These are phyloP conservation scores for Zoysia japonica DNA, from an alignment of 176 grass and related monocot genomes.

Conservation along the genomic window DNA sequence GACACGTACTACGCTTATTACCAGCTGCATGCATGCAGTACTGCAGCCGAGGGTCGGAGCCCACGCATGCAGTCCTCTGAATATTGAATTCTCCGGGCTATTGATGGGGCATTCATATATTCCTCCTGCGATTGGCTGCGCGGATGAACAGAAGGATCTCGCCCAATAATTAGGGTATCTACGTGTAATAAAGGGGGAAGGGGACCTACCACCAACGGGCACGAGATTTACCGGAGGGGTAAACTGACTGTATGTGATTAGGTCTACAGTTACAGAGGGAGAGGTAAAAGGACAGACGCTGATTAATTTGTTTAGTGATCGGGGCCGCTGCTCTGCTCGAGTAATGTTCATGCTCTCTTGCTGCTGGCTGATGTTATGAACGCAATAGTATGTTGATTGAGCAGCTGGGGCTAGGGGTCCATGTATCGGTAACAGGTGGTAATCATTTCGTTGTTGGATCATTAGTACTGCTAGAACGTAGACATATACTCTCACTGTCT, in stretches of 20 bases:
- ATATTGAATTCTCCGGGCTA: not conserved
- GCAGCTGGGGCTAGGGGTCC: not conserved
- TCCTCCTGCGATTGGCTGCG: constrained; percentile 2
- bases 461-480: too few species aligned
- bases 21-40: not conserved
- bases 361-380: not conserved
- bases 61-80: not conserved
- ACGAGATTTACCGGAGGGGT: not conserved
- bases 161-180: constrained; percentile 26
- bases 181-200: constrained; percentile 11
- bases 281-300: not conserved
- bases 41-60: not conserved
- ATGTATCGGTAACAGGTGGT: not conserved
- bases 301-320: not conserved
- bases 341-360: not conserved
- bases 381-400: not conserved
- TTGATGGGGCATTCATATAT: not conserved
- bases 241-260: not conserved
- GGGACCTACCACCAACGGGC: not conserved
- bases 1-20: not conserved
- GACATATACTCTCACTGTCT: too few species aligned
- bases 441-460: not conserved
- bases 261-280: not conserved
- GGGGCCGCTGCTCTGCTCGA: not conserved
- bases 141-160: constrained; percentile 1